Evolutionary conservation across 31 red algal species (phyloP), one percentile per base, ranked within the genome.

Genomic region (Endocladia muricata): DNA sequence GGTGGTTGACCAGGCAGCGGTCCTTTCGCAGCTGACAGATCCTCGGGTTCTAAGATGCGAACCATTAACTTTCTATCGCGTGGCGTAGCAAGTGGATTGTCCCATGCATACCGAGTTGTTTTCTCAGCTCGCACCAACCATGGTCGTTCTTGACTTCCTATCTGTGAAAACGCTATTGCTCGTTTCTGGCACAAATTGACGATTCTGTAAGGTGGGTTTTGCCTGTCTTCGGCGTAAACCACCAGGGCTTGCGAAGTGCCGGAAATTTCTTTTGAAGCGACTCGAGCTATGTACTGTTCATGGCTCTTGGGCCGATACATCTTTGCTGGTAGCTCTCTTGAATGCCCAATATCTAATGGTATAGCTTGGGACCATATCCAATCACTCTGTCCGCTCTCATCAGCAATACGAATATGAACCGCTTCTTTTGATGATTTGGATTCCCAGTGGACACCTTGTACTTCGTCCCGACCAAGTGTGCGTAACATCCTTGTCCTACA

Each of bases 221-320:
- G 55, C 28, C 88, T 61, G 55, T 97, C 89, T 63, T 92, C 88
- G 1, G 64, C 36, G 78, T 73, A 82, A 11, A 97, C 58, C 19
- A 90, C 41, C n/a, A 93, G 36, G 0, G 69, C 86, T 0, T 29
- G 71, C 37, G 94, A 91, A 4, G 68, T 62, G 11, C 81, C 89
- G 31, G 51, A 51, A 39, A 85, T 79, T 34, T 70, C 49, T 51
- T 87, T 86, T 2, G 74, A 80, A n/a, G 59, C 66, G 9, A 97
- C 78, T 66, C 84, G 48, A 41, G 89, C 81, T 64, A 93, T 97
- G 68, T 97, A 93, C 30, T 92, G 94, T 43, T 92, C 89, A 70
- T 97, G 94, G 39, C 74, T 79, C 64, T 84, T 92, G 6, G 88
- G 88, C 25, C 82, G 74, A 78, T 97, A 97, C 82, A 97, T 91